These are phyloP conservation scores for Fusarium globosum DNA, from an alignment of 2,329 filamentous ascomycete species.

Conservation along the genomic window DNA sequence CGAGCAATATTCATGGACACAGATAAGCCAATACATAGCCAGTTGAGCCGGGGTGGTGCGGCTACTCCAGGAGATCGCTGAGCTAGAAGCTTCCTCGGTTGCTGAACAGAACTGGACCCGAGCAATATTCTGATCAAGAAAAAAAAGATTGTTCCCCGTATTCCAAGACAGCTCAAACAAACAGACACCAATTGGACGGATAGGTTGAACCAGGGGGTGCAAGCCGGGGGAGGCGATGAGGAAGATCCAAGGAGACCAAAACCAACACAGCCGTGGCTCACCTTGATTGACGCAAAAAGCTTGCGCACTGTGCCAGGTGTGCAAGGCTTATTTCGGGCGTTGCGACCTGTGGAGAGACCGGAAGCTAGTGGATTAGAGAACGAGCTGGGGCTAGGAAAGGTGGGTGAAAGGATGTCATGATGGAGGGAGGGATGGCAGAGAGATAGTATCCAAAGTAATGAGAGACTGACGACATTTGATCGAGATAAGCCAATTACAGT, in stretches of 20 bases:
- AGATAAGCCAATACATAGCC: not conserved
- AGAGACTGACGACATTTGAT: slow-evolving; percentile 28
- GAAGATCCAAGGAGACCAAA: slow-evolving; percentile 38
- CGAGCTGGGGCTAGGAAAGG: slow-evolving; percentile 32
- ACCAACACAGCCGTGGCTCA: slow-evolving; percentile 33
- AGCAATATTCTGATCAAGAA: slow-evolving; percentile 5
- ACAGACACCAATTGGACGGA: slow-evolving; percentile 38
- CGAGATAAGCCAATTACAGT: slow-evolving; percentile 19
- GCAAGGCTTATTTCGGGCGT: slow-evolving; percentile 31
- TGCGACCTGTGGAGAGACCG: slow-evolving; percentile 17
- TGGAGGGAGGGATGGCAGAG: slow-evolving; percentile 38
- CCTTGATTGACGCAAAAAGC: slow-evolving; percentile 11
- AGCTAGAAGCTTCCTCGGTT: slow-evolving; percentile 17
- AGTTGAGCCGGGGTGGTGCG: not conserved
- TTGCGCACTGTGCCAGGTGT: slow-evolving; percentile 26
- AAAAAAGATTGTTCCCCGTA: slow-evolving; percentile 27
- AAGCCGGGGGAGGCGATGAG: slow-evolving; percentile 35
- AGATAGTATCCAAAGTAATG: not conserved
- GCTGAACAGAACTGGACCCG: slow-evolving; percentile 5
- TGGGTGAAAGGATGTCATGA: slow-evolving; percentile 39
- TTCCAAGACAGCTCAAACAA: slow-evolving; percentile 10
- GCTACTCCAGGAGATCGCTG: slow-evolving; percentile 11
- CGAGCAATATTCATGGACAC: slow-evolving; percentile 12
- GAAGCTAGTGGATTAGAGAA: slow-evolving; percentile 31
- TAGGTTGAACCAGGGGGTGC: slow-evolving; percentile 29